phyloP scores from a whole-genome alignment of 305 asterid genomes.

The Solanum hybrid region DNA sequence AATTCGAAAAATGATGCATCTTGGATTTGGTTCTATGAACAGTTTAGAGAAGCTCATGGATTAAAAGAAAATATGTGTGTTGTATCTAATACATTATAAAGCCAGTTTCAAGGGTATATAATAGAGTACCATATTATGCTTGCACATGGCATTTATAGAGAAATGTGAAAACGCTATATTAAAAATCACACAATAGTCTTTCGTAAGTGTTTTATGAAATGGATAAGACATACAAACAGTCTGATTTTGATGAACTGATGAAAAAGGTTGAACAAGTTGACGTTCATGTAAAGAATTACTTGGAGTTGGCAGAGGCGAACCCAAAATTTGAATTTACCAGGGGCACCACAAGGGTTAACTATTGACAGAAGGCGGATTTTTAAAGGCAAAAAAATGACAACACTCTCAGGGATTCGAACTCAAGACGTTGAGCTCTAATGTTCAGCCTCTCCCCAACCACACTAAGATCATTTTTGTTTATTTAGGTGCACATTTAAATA shows the following conservation, averaged over 20 bases:
- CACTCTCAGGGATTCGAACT: no score
- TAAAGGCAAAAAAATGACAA: no score
- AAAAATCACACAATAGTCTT: not conserved
- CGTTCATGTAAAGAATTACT: not conserved
- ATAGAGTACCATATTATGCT: not conserved
- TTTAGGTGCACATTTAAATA: no score
- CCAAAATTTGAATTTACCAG: no score
- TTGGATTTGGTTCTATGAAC: not conserved
- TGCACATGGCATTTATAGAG: not conserved
- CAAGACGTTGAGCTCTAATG: no score
- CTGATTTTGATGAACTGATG: not conserved
- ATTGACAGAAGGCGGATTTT: no score
- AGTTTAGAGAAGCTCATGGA: not conserved
- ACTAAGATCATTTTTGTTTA: no score
- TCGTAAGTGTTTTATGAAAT: not conserved
- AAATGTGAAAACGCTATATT: not conserved
- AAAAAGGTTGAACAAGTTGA: not conserved
- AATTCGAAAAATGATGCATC: not conserved
- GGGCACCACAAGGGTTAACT: no score
- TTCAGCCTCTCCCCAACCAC: no score
- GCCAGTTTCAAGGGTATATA: not conserved
- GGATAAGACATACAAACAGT: not conserved
- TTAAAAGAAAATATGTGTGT: not conserved
- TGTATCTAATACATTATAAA: not conserved
- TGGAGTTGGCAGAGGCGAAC: not conserved